Conservation (phyloP, 2,329 filamentous ascomycete genomes). For the Sphaceloma murrayae region DNA sequence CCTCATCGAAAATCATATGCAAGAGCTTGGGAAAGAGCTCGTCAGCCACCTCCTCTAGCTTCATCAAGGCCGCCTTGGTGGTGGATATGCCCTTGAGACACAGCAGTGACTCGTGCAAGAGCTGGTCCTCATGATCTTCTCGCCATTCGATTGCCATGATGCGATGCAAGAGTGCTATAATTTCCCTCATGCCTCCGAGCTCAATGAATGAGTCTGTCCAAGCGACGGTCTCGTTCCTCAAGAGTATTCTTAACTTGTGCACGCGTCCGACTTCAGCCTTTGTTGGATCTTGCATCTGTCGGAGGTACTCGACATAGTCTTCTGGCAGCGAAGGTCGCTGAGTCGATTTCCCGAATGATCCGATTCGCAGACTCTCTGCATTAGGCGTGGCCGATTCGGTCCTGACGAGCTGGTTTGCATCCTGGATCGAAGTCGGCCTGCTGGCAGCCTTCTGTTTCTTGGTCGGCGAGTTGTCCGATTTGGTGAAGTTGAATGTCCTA, state of each 20-base stretch:
- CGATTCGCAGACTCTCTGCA: constrained; percentile 19
- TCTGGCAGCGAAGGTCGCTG: constrained; percentile 65
- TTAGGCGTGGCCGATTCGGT: constrained; percentile 21
- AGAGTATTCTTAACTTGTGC: constrained; percentile 79
- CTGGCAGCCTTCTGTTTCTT: constrained; percentile 67
- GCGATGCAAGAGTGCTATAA: constrained; percentile 76
- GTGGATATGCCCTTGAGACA: constrained; percentile 93
- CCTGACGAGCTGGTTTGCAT: constrained; percentile 35
- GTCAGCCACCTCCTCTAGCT: constrained; percentile 67
- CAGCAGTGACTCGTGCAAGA: constrained; percentile 83
- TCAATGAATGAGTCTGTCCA: constrained; percentile 92
- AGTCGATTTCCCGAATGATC: constrained; percentile 30
- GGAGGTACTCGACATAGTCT: constrained; percentile 79
- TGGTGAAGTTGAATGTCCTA: constrained; percentile 69
- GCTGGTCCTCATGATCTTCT: constrained; percentile 89
- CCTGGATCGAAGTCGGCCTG: constrained; percentile 49
- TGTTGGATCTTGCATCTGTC: constrained; percentile 70
- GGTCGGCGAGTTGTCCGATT: constrained; percentile 55
- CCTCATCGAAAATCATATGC: constrained; percentile 86
- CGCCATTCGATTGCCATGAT: constrained; percentile 96
- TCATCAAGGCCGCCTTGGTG: constrained; percentile 73
- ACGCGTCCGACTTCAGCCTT: constrained; percentile 86
- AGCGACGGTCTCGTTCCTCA: constrained; percentile 88
- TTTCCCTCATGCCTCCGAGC: constrained; percentile 84
- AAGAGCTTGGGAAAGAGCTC: constrained; percentile 79